These are phyloP conservation scores for Candida loeiensis DNA, from an alignment of 805 yeast species.

Conservation along the genomic window DNA sequence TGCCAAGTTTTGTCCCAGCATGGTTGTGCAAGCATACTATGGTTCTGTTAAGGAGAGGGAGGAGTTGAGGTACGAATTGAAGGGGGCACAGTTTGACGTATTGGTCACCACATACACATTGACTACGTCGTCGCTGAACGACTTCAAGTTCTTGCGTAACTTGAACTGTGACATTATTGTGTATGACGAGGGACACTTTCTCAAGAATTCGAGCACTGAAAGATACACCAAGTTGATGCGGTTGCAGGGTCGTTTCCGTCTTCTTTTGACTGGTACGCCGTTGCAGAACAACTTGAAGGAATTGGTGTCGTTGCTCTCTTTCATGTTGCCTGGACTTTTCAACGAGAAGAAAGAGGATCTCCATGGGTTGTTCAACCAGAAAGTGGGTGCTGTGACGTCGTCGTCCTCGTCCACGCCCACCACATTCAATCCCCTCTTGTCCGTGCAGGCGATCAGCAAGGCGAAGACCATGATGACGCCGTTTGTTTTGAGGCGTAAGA, in stretches of 20 bases:
- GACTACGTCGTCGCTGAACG: conserved; percentile 83
- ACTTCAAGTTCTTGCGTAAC: conserved; percentile 70
- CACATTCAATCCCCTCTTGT: conserved; percentile 71
- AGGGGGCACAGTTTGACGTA: conserved; percentile 68
- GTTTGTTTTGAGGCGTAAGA: conserved; percentile 86
- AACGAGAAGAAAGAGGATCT: conserved; percentile 78
- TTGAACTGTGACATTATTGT: conserved; percentile 82
- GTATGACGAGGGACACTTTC: conserved; percentile 97
- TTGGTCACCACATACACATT: conserved; percentile 90
- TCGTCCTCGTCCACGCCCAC: conserved; percentile 34
- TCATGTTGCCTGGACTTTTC: conserved; percentile 82
- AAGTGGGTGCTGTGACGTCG: conserved; percentile 62
- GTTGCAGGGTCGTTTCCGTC: conserved; percentile 75
- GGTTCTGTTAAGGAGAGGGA: conserved; percentile 84
- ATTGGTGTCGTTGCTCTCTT: conserved; percentile 83
- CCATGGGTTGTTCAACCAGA: conserved; percentile 80
- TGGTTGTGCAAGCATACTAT: conserved; percentile 88
- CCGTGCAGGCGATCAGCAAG: conserved; percentile 85
- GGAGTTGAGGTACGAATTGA: conserved; percentile 70
- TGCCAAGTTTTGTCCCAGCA: conserved; percentile 76
- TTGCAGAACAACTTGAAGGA: conserved; percentile 90
- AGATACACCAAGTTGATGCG: conserved; percentile 85
- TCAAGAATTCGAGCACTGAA: conserved; percentile 85
- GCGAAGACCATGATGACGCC: conserved; percentile 99
- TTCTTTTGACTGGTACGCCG: conserved; percentile 94